A percentile compares a stretch with the other conserved stretches of the same genome.
Conservation (phyloP, 768 basidiomycete genomes). For the Pleurotus tuoliensis region DNA sequence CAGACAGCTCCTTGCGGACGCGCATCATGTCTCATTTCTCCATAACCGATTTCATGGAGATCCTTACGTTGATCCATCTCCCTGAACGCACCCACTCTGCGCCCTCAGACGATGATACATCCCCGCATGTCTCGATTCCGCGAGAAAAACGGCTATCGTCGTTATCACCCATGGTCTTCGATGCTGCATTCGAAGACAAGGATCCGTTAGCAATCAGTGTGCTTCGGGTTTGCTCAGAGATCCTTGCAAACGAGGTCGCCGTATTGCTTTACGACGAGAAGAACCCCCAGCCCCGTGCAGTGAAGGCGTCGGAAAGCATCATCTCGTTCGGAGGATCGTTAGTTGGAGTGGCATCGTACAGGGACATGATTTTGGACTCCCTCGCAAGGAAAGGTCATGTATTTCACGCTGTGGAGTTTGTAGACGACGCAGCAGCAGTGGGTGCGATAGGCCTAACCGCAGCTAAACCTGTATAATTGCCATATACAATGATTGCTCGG, state of each 20-base stretch:
- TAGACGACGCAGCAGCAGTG: constrained; percentile 63
- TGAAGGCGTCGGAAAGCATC: constrained; percentile 53
- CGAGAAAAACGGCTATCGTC: constrained; percentile 75
- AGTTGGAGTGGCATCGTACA: constrained; percentile 58
- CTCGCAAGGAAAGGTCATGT: constrained; percentile 55
- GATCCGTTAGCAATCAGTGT: constrained; percentile 66
- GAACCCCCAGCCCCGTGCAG: constrained; percentile 24
- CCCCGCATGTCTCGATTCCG: constrained; percentile 28
- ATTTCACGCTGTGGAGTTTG: constrained; percentile 62
- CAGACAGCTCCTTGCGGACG: constrained; percentile 36
- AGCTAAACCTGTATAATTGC: constrained; percentile 6
- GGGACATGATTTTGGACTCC: constrained; percentile 50
- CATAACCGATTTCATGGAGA: constrained; percentile 53
- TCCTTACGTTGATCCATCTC: constrained; percentile 61
- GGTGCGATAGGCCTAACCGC: constrained; percentile 60
- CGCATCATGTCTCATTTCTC: constrained; percentile 54
- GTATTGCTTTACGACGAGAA: constrained; percentile 40
- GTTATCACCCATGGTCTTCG: constrained; percentile 74
- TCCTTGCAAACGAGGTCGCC: constrained; percentile 57
- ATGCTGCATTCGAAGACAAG: constrained; percentile 63
- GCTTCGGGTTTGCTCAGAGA: constrained; percentile 44
- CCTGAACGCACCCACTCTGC: constrained; percentile 44
- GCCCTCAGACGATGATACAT: constrained; percentile 17
- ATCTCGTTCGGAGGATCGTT: constrained; percentile 81
- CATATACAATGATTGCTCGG: too few relatives aligned